phyloP scores from a whole-genome alignment of 305 asterid genomes.

The Lippia alba region DNA sequence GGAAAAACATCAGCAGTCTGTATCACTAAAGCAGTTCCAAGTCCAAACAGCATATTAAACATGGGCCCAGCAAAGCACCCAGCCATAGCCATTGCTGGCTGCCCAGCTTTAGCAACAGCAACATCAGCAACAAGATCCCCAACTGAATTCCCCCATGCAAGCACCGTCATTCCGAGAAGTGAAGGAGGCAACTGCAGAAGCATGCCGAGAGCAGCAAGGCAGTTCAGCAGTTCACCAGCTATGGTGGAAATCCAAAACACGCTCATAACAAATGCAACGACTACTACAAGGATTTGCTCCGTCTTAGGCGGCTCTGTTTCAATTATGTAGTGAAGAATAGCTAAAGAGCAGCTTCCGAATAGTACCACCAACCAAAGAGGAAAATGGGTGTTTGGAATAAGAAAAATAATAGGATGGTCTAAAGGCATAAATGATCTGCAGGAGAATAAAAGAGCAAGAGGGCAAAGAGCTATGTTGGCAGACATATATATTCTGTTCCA shows the following conservation, averaged over 20 bases:
- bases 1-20: slow-evolving; percentile 78
- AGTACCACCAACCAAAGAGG: slow-evolving; percentile 88
- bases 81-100: slow-evolving; percentile 99
- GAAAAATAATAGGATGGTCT: slow-evolving; percentile 75
- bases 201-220: slow-evolving; percentile 82
- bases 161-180: slow-evolving; percentile 88
- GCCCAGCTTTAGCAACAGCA: slow-evolving; percentile 93
- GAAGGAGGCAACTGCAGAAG: slow-evolving; percentile 72
- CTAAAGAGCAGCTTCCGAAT: slow-evolving; percentile 68
- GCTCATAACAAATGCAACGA: slow-evolving; percentile 84
- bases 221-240: slow-evolving; percentile 91
- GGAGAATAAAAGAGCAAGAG: slow-evolving; percentile 77
- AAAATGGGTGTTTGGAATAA: slow-evolving; percentile 62
- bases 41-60: slow-evolving; percentile 98
- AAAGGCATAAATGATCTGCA: slow-evolving; percentile 86
- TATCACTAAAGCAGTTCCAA: slow-evolving; percentile 86
- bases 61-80: slow-evolving; percentile 98
- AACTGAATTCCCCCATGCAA: slow-evolving; percentile 98
- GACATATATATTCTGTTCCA: slow-evolving; percentile 92
- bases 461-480: slow-evolving; percentile 80
- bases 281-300: slow-evolving; percentile 62
- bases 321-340: slow-evolving; percentile 69
- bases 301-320: slow-evolving; percentile 82
- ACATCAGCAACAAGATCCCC: slow-evolving; percentile 98
- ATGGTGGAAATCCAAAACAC: slow-evolving; percentile 93